phyloP scores from a whole-genome alignment of 768 basidiomycete genomes.

The Leccinum imitatum region DNA sequence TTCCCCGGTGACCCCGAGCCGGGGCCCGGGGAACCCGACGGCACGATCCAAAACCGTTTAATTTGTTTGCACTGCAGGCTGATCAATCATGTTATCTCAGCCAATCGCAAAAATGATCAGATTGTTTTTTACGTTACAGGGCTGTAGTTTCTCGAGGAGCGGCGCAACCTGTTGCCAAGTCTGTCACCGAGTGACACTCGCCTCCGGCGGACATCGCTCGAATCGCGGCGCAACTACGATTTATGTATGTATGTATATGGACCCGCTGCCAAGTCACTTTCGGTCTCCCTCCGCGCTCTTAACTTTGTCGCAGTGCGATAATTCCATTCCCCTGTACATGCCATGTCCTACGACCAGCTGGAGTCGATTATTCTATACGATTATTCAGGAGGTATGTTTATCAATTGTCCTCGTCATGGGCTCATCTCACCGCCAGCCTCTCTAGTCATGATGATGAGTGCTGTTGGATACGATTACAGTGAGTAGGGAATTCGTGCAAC shows the following conservation, averaged over 20 bases:
- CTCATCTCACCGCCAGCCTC: not conserved
- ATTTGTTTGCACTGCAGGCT: too few species aligned
- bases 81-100: too few species aligned
- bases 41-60: too few species aligned
- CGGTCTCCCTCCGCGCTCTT: not conserved
- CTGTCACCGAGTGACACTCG: not conserved
- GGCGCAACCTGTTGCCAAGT: not conserved
- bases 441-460: not conserved
- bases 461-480: constrained; percentile 12
- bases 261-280: not conserved
- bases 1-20: too few species aligned
- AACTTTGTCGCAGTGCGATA: not conserved
- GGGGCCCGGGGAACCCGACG: too few species aligned
- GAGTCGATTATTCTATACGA: not conserved
- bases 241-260: not conserved
- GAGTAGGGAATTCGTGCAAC: not conserved
- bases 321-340: not conserved
- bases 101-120: not conserved
- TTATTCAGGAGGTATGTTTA: not conserved
- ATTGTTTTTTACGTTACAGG: not conserved
- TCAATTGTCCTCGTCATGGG: not conserved
- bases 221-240: not conserved
- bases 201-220: not conserved
- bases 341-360: constrained; percentile 8
- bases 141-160: not conserved